Base-by-base conservation (phyloP, 2,329 filamentous ascomycete genomes). In the Teratosphaeria viscida region DNA sequence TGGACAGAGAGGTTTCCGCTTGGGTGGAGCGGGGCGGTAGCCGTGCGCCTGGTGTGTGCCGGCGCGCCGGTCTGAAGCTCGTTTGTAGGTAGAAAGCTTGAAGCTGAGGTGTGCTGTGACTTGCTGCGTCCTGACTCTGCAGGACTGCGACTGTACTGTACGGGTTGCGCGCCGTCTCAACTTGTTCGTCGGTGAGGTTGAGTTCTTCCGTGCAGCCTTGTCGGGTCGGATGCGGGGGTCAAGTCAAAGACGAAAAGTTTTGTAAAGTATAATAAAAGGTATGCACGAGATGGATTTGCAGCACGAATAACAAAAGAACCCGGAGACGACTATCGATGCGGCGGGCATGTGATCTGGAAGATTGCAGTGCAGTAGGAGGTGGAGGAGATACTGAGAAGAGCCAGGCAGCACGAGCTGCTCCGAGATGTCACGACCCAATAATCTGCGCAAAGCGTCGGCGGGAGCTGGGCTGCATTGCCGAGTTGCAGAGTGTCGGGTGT, bases 1-100 rank as follows among this genome's bases (percentile, higher is more conserved):
- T 58, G 57, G 57, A 54, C 19, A 23, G 57, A 58, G 32, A 34
- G 49, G 57, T 58, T 54, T 58, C 55, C 29, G 55, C 55, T 34
- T 35, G 57, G 19, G 19, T 54, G 34, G 57, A 58, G 57, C 57
- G 56, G 56, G 39, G 37, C 56, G 29, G 23, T 49, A 16, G 34
- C 27, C 23, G 43, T 49, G 43, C 43, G 43, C 19, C 43, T 57
- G 27, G 12, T 37, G 19, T 11, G 37, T 52, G 56, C 56, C 56
- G 56, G 23, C 56, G 35, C 55, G 39, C 56, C 56, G 37, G 56
- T 57, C 14, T 39, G 54, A 54, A 49, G 43, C 43, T 49, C 53
- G 53, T 26, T 23, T 54, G 53, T 54, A 32, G 53, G 7, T 54
- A 54, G 53, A 54, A 54, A 54, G 34, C 43, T 49, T 49, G 43